A percentile compares a stretch with the other conserved stretches of the same genome.
phyloP scores from a whole-genome alignment of 1,284 basidiomycete species.

The Microbotryum violaceum region DNA sequence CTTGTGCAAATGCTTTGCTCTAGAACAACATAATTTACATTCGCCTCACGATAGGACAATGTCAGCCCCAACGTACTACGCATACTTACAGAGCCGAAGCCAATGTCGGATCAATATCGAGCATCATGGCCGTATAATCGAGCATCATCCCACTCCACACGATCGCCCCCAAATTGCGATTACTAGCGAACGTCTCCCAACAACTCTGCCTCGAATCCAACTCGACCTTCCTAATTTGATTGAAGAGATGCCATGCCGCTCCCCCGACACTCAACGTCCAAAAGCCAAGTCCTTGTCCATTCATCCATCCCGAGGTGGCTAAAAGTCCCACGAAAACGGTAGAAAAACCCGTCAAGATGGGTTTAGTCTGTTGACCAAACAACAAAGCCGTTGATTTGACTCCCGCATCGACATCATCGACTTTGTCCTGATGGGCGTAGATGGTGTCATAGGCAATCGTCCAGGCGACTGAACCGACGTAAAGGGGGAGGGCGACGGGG shows the following conservation, averaged over 20 bases:
- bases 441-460: constrained; percentile 96
- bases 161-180: constrained; percentile 81
- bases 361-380: constrained; percentile 68
- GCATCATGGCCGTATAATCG: constrained; percentile 54
- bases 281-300: constrained; percentile 67
- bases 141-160: constrained; percentile 73
- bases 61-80: too few species aligned
- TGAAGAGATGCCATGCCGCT: constrained; percentile 68
- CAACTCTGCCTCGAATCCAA: constrained; percentile 75
- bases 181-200: constrained; percentile 83
- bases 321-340: constrained; percentile 65
- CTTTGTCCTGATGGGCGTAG: constrained; percentile 97
- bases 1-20: constrained; percentile 5
- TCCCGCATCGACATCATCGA: constrained; percentile 76
- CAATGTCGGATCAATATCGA: neutral
- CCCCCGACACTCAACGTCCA: constrained; percentile 64
- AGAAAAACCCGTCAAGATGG: constrained; percentile 69
- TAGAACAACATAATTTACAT: too few species aligned
- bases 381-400: constrained; percentile 92
- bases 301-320: constrained; percentile 67
- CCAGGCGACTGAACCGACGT: constrained; percentile 83
- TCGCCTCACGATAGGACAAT: too few species aligned
- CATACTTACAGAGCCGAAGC: too few species aligned
- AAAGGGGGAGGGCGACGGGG: constrained; percentile 76
- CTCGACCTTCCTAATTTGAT: constrained; percentile 61